A percentile compares a stretch with the other conserved stretches of the same genome.
These are phyloP conservation scores for Xylaria sp. DNA, from an alignment of 2,329 filamentous ascomycete species.

Conservation along the genomic window DNA sequence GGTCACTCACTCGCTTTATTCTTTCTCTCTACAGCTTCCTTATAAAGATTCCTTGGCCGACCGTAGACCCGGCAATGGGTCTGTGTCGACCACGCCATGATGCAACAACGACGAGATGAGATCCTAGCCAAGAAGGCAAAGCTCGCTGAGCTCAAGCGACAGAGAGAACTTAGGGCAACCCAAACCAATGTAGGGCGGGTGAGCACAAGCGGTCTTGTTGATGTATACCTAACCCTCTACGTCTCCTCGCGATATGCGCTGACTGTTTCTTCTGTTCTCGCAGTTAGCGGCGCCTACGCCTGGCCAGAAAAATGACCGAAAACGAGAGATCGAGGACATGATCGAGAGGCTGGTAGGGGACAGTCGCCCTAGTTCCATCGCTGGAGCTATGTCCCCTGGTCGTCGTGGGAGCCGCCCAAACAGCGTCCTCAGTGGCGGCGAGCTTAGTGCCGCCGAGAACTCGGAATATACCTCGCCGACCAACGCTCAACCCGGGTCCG, in stretches of 20 bases:
- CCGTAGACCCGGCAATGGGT: slow-evolving; percentile 51
- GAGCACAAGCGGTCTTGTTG: slow-evolving; percentile 70
- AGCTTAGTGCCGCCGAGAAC: slow-evolving; percentile 77
- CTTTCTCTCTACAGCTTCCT: neutral
- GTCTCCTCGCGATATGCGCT: slow-evolving; percentile 22
- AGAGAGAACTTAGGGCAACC: slow-evolving; percentile 81
- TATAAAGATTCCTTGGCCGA: slow-evolving; percentile 27
- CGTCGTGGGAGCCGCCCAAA: slow-evolving; percentile 78
- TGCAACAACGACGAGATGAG: slow-evolving; percentile 90
- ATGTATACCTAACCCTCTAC: slow-evolving; percentile 60
- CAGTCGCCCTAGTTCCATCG: slow-evolving; percentile 72
- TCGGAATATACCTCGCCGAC: slow-evolving; percentile 63
- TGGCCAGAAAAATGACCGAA: slow-evolving; percentile 69
- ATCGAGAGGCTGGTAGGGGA: slow-evolving; percentile 85
- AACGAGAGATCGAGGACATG: slow-evolving; percentile 81
- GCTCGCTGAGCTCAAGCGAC: slow-evolving; percentile 92
- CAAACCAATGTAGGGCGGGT: slow-evolving; percentile 74
- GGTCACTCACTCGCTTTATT: neutral
- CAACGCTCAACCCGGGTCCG: slow-evolving; percentile 45
- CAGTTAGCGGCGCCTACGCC: slow-evolving; percentile 74
- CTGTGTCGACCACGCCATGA: slow-evolving; percentile 51
- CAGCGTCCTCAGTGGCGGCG: slow-evolving; percentile 82
- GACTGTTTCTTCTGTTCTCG: slow-evolving; percentile 17
- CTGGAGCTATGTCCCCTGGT: slow-evolving; percentile 69
- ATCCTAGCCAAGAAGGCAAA: slow-evolving; percentile 96